Conservation (phyloP, 768 basidiomycete species). For the Agaricus bisporus region DNA sequence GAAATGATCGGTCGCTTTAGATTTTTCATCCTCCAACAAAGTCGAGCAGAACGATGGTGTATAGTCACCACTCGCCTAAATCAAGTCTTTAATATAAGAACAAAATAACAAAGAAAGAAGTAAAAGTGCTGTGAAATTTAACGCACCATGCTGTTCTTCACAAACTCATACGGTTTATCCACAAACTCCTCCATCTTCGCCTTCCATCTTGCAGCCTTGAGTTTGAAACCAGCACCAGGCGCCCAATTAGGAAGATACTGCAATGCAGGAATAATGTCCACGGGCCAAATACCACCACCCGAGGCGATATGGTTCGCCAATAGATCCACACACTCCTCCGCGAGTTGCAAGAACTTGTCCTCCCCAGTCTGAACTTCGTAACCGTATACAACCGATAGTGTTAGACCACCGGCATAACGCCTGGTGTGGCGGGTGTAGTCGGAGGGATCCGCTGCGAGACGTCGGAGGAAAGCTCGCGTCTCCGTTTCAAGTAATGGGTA, state of each 20-base stretch:
- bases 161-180: slow-evolving; percentile 54
- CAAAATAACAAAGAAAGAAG: slow-evolving; percentile 1
- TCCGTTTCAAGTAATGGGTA: slow-evolving; percentile 50
- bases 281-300: slow-evolving; percentile 42
- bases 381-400: slow-evolving; percentile 57
- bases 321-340: slow-evolving; percentile 36
- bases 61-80: slow-evolving; percentile 34
- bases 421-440: slow-evolving; percentile 30
- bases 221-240: slow-evolving; percentile 63
- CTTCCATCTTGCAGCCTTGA: slow-evolving; percentile 57
- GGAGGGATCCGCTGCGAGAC: slow-evolving; percentile 41
- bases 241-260: slow-evolving; percentile 57
- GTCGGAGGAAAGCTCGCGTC: slow-evolving; percentile 51
- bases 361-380: slow-evolving; percentile 35
- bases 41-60: slow-evolving; percentile 42
- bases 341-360: slow-evolving; percentile 34
- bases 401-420: slow-evolving; percentile 55
- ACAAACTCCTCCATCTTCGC: slow-evolving; percentile 58
- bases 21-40: slow-evolving; percentile 44
- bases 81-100: slow-evolving; percentile 4
- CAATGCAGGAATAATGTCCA: slow-evolving; percentile 44
- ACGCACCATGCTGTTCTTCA: slow-evolving; percentile 52
- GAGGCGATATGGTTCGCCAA: slow-evolving; percentile 35
- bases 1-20: slow-evolving; percentile 30
- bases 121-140: slow-evolving; percentile 1